Base-by-base conservation (phyloP, 2,329 filamentous ascomycete genomes). In the Colletotrichum camelliae region DNA sequence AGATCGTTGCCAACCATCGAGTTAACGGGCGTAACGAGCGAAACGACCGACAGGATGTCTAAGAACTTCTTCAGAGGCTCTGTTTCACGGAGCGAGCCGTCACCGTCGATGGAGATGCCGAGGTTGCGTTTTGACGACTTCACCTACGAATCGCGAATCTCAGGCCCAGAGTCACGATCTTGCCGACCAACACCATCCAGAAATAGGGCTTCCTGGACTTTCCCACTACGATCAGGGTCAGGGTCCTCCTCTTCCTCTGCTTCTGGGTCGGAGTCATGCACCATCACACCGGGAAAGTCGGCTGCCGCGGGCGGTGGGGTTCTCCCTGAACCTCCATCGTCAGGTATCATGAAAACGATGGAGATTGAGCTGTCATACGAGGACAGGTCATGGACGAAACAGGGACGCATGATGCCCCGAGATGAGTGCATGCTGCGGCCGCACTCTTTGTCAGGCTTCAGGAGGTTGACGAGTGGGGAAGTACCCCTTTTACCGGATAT, bases 321-420 rank as follows among this genome's bases (percentile, higher is more conserved):
- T 5, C 15, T 21, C 15, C 5, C 29, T 1, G 70, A 69, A 15
- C 74, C 74, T 3, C 74, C 70, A 4, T 35, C 65, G 3, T 73
- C 58, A 2, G 74, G 74, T 3, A 76, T 76, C 7, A 68, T 76
- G 74, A 76, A 74, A 31, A 76, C 74, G 5, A 76, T 76, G 74
- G 74, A 76, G 35, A 68, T 76, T 7, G 33, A 65, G 29, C 35
- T 76, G 4, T 74, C 74, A 2, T 76, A 76, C 29, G 74, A 76
- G n/a, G 48, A 48, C 16, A 62, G 43, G 12, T 60, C 58, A 33
- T 76, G 74, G 70, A 39, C 43, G 9, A 52, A 21, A 8, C 64
- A 35, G 4, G 74, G 16, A 7, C 35, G 18, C 4, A 62, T 52
- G 35, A 62, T 31, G 18, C 55, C 37, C 3, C 61, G 39, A 9